Base-by-base conservation (phyloP, 2,329 filamentous ascomycete genomes). In the Triangularia setosa region DNA sequence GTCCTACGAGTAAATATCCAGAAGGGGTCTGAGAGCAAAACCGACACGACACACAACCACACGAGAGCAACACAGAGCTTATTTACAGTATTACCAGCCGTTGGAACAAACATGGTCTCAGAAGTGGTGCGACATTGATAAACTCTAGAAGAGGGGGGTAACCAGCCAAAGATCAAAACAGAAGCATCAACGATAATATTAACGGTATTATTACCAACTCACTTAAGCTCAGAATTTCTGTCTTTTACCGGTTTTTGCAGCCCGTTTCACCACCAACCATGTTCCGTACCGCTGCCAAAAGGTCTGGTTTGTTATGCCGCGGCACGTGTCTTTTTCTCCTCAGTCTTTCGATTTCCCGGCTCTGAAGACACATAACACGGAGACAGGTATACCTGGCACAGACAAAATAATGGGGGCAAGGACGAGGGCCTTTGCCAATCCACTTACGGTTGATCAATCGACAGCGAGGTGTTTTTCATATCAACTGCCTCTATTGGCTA, bases 151-250 rank as follows among this genome's bases (percentile, higher is more conserved):
- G 40, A 48, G 40, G 40, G 40, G 40, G 40, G 40, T 21, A 48
- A 9, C 40, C 40, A 6, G 40, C 6, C 33, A 5, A 40, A 12
- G 33, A 40, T 40, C 33, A 40, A n/a, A 40, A 40, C 33, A 40
- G 14, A 40, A n/a, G 14, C n/a, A 40, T 40, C 33, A n/a, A 40
- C 33, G 14, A 40, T 40, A 40, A 3, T 40, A 40, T 1, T n/a
- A 21, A 5, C 11, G 21, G 28, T 58, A n/a, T 35, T 23, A 35
- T 35, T 23, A 23, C 14, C 56, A n/a, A 23, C n/a, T 28, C 55
- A 57, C 55, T 57, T 21, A 57, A 58, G 28, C 56, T 40, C 56
- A 58, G 56, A 58, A 30, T 35, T 14, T 21, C 30, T 58, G 40
- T 35, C 40, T 59, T 44, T 59, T 59, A 24, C 57, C 23, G 14